Evolutionary conservation across 805 yeast species (phyloP).

Genomic region (Myxozyma vanderwaltii): DNA sequence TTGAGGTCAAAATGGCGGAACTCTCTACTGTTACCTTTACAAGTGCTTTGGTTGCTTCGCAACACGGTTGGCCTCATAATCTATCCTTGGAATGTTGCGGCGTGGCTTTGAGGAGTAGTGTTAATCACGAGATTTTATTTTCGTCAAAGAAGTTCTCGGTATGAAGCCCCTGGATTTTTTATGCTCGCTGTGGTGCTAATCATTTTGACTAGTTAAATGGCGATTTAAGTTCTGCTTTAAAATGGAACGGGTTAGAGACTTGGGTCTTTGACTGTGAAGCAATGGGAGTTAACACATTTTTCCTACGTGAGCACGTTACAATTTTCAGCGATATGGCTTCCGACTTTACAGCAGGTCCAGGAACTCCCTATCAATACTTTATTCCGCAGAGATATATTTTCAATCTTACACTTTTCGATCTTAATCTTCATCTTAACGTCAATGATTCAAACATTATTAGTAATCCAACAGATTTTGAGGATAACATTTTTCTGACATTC

Average conservation of each 20-base stretch:
- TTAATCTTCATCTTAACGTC: conserved; percentile 69
- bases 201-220: conserved; percentile 54
- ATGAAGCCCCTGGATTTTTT: not conserved
- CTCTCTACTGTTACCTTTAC: conserved; percentile 54
- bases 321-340: conserved; percentile 68
- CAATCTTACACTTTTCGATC: conserved; percentile 59
- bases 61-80: conserved; percentile 57
- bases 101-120: conserved; percentile 75
- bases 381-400: conserved; percentile 68
- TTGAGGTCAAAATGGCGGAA: conserved; percentile 65
- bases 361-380: conserved; percentile 69
- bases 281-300: conserved; percentile 57
- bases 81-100: conserved; percentile 51
- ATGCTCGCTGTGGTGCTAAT: not conserved
- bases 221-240: conserved; percentile 67
- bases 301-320: conserved; percentile 80
- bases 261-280: conserved; percentile 67
- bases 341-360: conserved; percentile 74
- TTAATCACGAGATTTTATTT: conserved; percentile 81
- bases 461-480: conserved; percentile 81
- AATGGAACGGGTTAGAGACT: conserved; percentile 76
- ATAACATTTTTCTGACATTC: conserved; percentile 74
- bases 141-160: conserved; percentile 50
- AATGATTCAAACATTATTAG: conserved; percentile 88
- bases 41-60: conserved; percentile 57